These are phyloP conservation scores for Cercospora canescens DNA, from an alignment of 2,329 filamentous ascomycete genomes.

Conservation along the genomic window DNA sequence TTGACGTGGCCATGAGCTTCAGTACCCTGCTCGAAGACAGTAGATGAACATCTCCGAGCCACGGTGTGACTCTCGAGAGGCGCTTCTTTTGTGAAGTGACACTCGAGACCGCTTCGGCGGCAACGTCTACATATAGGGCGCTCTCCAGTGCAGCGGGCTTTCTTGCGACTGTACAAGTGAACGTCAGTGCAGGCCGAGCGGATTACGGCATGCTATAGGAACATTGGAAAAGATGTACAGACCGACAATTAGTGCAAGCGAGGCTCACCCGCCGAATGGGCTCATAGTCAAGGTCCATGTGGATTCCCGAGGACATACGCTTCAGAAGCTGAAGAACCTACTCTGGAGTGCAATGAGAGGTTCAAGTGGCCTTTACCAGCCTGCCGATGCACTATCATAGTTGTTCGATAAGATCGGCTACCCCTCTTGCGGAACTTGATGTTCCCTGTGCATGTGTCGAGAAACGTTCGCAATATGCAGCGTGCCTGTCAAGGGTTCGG, in stretches of 20 bases:
- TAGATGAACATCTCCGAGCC: background rate
- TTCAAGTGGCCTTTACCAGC: background rate
- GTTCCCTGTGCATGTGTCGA: background rate
- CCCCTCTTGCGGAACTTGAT: background rate
- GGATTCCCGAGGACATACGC: background rate
- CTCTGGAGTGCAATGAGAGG: background rate
- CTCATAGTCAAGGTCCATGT: background rate
- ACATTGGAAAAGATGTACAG: background rate
- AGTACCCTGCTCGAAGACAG: background rate
- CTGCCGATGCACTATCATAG: background rate
- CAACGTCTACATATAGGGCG: background rate
- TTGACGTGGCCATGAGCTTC: background rate
- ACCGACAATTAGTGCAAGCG: background rate
- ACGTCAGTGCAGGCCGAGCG: background rate
- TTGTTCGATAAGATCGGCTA: background rate
- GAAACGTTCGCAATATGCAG: background rate
- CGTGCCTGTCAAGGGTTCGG: no score
- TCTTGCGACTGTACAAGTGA: background rate
- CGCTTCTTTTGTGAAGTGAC: background rate
- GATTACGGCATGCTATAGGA: background rate
- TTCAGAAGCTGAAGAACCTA: background rate
- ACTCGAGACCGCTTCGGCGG: background rate
- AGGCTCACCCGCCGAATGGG: background rate
- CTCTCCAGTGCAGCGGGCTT: background rate
- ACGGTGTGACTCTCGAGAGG: background rate